Conservation (phyloP, 2,329 filamentous ascomycete species). For the Curvularia sp. region DNA sequence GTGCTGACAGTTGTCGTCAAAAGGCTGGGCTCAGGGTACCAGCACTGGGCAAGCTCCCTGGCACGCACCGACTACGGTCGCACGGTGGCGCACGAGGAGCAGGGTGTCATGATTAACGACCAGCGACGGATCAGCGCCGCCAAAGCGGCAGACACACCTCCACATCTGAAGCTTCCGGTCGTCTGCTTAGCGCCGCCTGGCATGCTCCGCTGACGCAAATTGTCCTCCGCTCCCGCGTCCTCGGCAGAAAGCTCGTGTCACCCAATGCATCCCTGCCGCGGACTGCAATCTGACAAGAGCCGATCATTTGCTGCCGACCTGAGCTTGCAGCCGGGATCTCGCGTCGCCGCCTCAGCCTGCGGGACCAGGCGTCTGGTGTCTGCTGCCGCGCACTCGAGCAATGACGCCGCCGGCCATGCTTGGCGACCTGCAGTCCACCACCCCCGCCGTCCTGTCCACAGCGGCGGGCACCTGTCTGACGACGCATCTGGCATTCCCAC, state of each 20-base stretch:
- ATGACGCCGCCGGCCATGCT: conserved; percentile 20
- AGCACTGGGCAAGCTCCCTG: conserved; percentile 22
- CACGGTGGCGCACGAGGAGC: conserved; percentile 24
- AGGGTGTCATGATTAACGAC: conserved; percentile 28
- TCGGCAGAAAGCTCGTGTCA: conserved; percentile 43
- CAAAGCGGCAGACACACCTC: conserved; percentile 33
- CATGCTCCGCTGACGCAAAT: conserved; percentile 41
- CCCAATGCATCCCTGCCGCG: conserved; percentile 38
- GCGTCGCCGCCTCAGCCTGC: conserved; percentile 34
- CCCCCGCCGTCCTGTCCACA: neutral
- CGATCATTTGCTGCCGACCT: conserved; percentile 42
- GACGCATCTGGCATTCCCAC: conserved; percentile 19
- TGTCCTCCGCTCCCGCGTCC: conserved; percentile 44
- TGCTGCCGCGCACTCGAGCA: conserved; percentile 21
- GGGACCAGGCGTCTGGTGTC: conserved; percentile 43
- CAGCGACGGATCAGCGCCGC: conserved; percentile 30
- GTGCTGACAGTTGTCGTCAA: conserved; percentile 14
- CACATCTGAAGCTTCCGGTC: conserved; percentile 45
- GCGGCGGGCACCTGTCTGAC: neutral
- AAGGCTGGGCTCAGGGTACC: conserved; percentile 17
- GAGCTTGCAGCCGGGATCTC: conserved; percentile 34
- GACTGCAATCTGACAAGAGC: conserved; percentile 39
- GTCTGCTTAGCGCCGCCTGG: conserved; percentile 39
- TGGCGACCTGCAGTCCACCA: conserved; percentile 19
- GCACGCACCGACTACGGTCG: conserved; percentile 16